phyloP scores from a whole-genome alignment of 1,139 yeast species.

The Pichia sp. region DNA sequence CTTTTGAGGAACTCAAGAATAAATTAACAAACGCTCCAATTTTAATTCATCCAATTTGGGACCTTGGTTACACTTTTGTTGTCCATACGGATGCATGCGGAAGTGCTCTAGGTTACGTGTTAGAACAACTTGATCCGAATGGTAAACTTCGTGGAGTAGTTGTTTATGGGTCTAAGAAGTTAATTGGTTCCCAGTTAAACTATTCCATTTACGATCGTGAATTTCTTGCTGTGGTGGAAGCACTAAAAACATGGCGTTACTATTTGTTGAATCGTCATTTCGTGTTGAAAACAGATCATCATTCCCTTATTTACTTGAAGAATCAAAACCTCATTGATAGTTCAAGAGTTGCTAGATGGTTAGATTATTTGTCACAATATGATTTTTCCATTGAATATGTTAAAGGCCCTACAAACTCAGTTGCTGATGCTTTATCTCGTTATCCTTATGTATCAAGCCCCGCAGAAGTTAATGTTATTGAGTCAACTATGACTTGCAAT shows the following conservation, averaged over 20 bases:
- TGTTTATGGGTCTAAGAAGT: slow-evolving; percentile 5
- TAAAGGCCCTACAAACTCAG: not conserved
- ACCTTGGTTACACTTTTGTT: not conserved
- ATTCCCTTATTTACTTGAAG: not conserved
- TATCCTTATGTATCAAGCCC: not conserved
- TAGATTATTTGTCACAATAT: slow-evolving; percentile 7
- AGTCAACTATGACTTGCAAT: not conserved
- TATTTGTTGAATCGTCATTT: slow-evolving; percentile 6
- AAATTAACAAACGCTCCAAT: not conserved
- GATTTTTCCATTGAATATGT: slow-evolving; percentile 8
- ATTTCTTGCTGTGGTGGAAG: slow-evolving; percentile 8
- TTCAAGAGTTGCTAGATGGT: slow-evolving; percentile 8
- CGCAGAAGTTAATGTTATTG: no score
- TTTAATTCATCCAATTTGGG: not conserved
- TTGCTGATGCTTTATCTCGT: slow-evolving; percentile 7
- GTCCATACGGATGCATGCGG: slow-evolving; percentile 10
- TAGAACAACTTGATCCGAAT: slow-evolving; percentile 7
- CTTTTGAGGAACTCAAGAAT: slow-evolving; percentile 5
- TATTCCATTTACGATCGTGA: slow-evolving; percentile 4
- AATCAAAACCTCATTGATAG: slow-evolving; percentile 5
- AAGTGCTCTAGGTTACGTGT: slow-evolving; percentile 1
- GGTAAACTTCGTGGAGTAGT: slow-evolving; percentile 4
- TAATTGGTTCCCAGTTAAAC: slow-evolving; percentile 1
- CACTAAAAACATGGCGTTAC: slow-evolving; percentile 8
- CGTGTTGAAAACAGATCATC: slow-evolving; percentile 4